Evolutionary conservation across 1,284 basidiomycete species (phyloP).

Genomic region (Rhodotorula mucilaginosa): DNA sequence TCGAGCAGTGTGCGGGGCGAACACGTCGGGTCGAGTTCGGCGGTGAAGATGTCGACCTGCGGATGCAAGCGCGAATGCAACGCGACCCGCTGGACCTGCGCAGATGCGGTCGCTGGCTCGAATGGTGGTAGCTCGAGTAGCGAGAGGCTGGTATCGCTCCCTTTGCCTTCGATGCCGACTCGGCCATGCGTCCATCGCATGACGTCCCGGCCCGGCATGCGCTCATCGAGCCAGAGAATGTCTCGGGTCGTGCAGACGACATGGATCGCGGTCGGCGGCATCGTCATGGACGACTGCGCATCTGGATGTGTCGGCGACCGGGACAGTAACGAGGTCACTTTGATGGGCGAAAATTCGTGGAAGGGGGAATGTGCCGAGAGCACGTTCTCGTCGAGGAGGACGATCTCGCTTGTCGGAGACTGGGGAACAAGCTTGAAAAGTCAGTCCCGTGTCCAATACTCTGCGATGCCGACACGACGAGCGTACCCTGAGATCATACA

Average conservation of each 20-base stretch:
- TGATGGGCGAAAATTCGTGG: not conserved
- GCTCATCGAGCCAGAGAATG: conserved; percentile 29
- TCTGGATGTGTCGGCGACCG: not conserved
- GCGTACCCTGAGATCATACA: conserved; percentile 32
- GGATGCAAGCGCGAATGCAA: conserved; percentile 16
- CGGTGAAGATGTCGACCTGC: conserved; percentile 15
- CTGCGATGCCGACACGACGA: too few relatives aligned
- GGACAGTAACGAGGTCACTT: conserved; percentile 10
- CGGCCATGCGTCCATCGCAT: conserved; percentile 26
- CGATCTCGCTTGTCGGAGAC: not conserved
- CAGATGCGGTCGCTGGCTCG: not conserved
- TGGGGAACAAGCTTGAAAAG: not conserved
- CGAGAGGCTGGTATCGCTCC: conserved; percentile 19
- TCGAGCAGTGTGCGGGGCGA: conserved; percentile 17
- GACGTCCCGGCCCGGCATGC: conserved; percentile 32
- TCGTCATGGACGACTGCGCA: too few relatives aligned
- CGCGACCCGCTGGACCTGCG: conserved; percentile 14
- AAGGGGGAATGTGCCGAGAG: not conserved
- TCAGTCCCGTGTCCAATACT: too few relatives aligned
- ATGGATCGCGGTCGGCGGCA: conserved; percentile 1
- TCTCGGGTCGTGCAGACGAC: conserved; percentile 33
- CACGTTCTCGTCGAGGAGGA: conserved; percentile 1
- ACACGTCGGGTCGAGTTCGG: not conserved
- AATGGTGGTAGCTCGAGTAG: conserved; percentile 12
- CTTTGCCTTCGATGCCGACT: conserved; percentile 21